Conservation (phyloP, 1,284 basidiomycete genomes). For the Rhizoctonia solani region DNA sequence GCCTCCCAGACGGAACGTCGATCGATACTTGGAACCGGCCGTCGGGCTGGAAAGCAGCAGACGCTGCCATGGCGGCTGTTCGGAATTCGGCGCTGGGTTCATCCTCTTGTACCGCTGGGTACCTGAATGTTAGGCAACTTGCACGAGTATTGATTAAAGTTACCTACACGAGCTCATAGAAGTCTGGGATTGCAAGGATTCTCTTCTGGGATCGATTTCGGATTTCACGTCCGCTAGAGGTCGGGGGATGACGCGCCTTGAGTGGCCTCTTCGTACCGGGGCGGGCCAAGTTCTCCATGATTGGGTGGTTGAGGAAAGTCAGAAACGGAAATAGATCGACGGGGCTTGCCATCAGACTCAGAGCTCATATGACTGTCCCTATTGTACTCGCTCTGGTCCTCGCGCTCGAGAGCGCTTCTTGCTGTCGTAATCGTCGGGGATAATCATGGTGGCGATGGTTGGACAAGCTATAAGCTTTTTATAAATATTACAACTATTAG, state of each 20-base stretch:
- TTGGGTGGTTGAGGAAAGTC: neutral
- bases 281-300: neutral
- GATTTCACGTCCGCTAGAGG: neutral
- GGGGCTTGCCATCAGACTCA: neutral
- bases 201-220: slow-evolving; percentile 4
- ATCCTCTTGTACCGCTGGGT: neutral
- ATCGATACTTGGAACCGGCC: slow-evolving; percentile 32
- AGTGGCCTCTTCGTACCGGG: slow-evolving; percentile 19
- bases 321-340: neutral
- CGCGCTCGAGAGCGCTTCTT: neutral
- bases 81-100: neutral
- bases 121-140: neutral
- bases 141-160: neutral
- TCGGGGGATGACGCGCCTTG: neutral
- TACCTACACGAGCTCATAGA: neutral
- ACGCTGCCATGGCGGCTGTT: slow-evolving; percentile 13
- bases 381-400: neutral
- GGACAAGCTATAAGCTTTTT: neutral
- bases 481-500: too few species aligned
- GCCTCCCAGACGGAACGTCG: slow-evolving; percentile 16
- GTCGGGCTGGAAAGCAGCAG: slow-evolving; percentile 16
- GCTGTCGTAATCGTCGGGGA: neutral
- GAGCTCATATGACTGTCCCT: neutral
- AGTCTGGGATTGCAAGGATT: slow-evolving; percentile 20
- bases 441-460: slow-evolving; percentile 11